Evolutionary conservation across 495 filamentous ascomycete genomes (phyloP), one percentile per base, ranked within the genome.

Genomic region (Amphirosellinia nigrospora): DNA sequence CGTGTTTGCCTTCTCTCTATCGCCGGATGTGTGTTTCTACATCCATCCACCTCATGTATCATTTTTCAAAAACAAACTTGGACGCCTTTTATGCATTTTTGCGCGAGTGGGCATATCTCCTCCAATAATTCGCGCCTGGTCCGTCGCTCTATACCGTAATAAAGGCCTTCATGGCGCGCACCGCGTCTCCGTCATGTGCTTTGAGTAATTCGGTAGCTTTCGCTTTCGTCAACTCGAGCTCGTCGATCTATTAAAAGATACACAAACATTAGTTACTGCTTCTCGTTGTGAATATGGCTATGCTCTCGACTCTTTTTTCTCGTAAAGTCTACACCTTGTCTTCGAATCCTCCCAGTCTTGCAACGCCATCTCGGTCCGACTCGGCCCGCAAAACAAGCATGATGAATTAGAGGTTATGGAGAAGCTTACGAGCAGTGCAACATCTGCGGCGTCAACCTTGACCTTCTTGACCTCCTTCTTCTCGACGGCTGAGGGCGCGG

Each of bases 161-260:
- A 66, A 79, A 86, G 3, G 90, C 91, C 70, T 75, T 87, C 80
- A 97, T 85, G 3, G 94, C 93, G 76, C 85, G 85, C 11, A 87
- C 86, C 1, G 88, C 88, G 81, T 96, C 88, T 0, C 94, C 94
- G 45, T 94, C 93, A 75, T 94, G 85, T n/a, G 86, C 81, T 78
- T 88, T 90, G 46, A 97, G 86, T 64, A 97, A 78, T 58, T 97
- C 94, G 16, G 92, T 96, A 2, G 94, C 94, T 78, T 94, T 96
- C 7, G 75, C 71, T 79, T 96, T 97, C 16, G 83, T 86, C 36
- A 97, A 77, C 53, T 96, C 93, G 56, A 97, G 80, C 77, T 97
- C 86, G 10, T 94, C 90, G 36, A 92, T 87, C 92, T 96, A 43
- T 65, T 38, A 46, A 26, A 65, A 16, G 45, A 8, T 36, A 41